Evolutionary conservation across 1,284 basidiomycete species (phyloP), one percentile per base, ranked within the genome.

Genomic region (Takashimella tepidaria): DNA sequence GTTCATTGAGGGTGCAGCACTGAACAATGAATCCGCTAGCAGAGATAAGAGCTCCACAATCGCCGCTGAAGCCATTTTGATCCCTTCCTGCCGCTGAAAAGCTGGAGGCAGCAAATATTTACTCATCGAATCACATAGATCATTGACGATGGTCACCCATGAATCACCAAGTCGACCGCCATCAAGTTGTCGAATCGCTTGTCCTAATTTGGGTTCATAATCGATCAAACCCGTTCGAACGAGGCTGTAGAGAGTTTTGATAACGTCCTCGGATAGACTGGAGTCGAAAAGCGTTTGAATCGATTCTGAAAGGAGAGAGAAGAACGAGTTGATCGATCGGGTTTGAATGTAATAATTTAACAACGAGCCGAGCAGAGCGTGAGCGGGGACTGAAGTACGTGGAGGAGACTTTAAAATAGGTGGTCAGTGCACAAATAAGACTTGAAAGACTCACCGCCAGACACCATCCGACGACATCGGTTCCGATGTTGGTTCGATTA

Each of bases 331-430:
- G 0, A 69, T 47, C 0, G 63, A 54, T 47, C 67, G 69, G 0
- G 71, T 72, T 23, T 71, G 65, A 6, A 55, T 52, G 47, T 67
- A 62, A 49, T 63, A 71, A 19, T 57, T 56, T 13, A 67, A 55
- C 2, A 67, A 46, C 1, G 62, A 59, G 2, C 59, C 47, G 2
- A 73, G 60, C 1, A 70, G 47, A 0, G 50, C 44, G 6, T 47
- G 47, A 1, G 66, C 55, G 2, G 53, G 46, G 8, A 44, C 27
- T 21, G 58, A 56, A 1, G 51, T 49, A 16, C 56, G 47, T 11
- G 48, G 26, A 2, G 61, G 61, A 5, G 55, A 49, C 1, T 52
- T 24, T 47, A n/a, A 20, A 20, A 21, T 31, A 5, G 8, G 31
- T 37, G 31, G 16, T 37, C 16, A 8, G 31, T 37, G 31, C 31